Evolutionary conservation across 768 basidiomycete genomes (phyloP).

Genomic region (Neoboletus magnificus): DNA sequence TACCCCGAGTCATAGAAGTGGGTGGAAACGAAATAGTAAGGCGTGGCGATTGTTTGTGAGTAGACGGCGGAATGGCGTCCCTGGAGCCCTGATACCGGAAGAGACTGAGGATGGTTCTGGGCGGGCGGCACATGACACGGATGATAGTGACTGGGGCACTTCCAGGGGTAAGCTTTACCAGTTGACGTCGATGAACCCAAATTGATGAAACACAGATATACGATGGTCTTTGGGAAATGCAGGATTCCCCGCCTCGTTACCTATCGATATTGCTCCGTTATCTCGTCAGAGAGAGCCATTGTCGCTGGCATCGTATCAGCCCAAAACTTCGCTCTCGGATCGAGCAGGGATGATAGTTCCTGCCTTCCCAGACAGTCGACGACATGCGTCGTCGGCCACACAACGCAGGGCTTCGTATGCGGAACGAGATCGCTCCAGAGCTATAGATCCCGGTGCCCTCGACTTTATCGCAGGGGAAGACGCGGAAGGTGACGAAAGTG

Average conservation of each 20-base stretch:
- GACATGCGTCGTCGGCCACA: slow-evolving; percentile 40
- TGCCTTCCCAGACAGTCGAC: slow-evolving; percentile 19
- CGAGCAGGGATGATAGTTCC: slow-evolving; percentile 33
- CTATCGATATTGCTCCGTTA: slow-evolving; percentile 52
- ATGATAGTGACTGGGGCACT: slow-evolving; percentile 26
- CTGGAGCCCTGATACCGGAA: slow-evolving; percentile 34
- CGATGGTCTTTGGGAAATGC: slow-evolving; percentile 29
- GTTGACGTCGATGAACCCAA: not conserved
- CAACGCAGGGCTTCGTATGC: slow-evolving; percentile 63
- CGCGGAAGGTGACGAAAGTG: slow-evolving; percentile 37
- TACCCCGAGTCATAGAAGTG: slow-evolving; percentile 67
- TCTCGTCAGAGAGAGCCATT: slow-evolving; percentile 37
- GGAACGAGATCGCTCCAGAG: slow-evolving; percentile 60
- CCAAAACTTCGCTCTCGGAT: slow-evolving; percentile 44
- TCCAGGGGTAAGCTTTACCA: slow-evolving; percentile 22
- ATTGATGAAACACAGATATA: slow-evolving; percentile 21
- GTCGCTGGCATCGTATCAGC: slow-evolving; percentile 57
- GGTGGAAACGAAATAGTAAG: slow-evolving; percentile 61
- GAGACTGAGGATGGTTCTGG: slow-evolving; percentile 32
- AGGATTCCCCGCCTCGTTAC: slow-evolving; percentile 54
- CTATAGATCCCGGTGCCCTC: slow-evolving; percentile 66
- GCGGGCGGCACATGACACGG: slow-evolving; percentile 12
- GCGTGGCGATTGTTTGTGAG: slow-evolving; percentile 62
- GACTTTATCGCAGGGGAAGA: slow-evolving; percentile 56
- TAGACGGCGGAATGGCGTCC: slow-evolving; percentile 28